Base-by-base conservation (phyloP, 305 asterid genomes). In the Solanum hybrid region DNA sequence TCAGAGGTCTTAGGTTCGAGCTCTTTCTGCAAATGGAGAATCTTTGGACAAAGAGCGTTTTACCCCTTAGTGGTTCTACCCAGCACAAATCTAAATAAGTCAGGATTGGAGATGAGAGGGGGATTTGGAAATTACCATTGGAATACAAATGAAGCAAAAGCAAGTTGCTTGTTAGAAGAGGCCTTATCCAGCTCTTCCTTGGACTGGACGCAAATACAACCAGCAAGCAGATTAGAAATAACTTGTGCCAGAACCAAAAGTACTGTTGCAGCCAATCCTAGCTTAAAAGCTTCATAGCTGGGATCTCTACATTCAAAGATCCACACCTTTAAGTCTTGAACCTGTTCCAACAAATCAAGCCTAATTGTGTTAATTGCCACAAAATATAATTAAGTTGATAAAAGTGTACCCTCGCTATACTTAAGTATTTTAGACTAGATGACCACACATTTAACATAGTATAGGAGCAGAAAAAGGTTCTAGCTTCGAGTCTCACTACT, bases 221-320 rank as follows among this genome's bases (percentile, higher is more conserved):
- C 96, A 19, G 94, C 94, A 78, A 94, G 89, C 91, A 94, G 73
- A 84, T 92, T 94, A 32, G 94, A 90, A 14, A 92, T 66, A 12
- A 90, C 91, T 87, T 95, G 98, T 12, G 99, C 95, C 6, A 95
- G 89, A 89, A 94, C 88, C 71, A 97, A 85, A 38, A 97, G 92
- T 51, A 93, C 92, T 19, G 94, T 93, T 9, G 98, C 99, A 42
- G 94, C 92, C 89, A 95, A 31, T 9, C 98, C 99, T 4, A 94
- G 95, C 40, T 93, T 95, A 93, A 95, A 97, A 38, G 98, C 99
- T 88, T 92, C 90, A 90, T 95, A 89, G 92, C 98, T 95, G 2
- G 98, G 97, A 71, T 96, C 97, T 72, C 97, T 93, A 92, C 99
- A 97, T 87, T 95, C 98, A 35, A 95, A 90, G 22, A 94, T 90